Base-by-base conservation (phyloP, 192 early-diverging fungal genomes). In the Mortierella hygrophila region DNA sequence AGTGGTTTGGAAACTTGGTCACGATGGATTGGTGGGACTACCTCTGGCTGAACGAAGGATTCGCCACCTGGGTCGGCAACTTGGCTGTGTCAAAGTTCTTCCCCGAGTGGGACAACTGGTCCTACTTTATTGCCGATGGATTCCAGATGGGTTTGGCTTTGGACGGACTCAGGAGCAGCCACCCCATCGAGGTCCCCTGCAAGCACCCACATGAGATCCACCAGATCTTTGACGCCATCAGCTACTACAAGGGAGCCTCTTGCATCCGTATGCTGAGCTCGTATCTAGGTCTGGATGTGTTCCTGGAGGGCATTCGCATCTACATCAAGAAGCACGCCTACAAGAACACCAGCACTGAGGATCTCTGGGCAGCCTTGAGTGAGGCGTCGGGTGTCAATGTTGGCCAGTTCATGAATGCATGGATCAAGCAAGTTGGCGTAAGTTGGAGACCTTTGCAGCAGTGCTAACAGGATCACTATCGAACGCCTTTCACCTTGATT, bases 11-110 rank as follows among this genome's bases (percentile, higher is more conserved):
- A 52, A 99, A 99, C 90, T 89, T 99, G 72, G 97, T 98, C 16
- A 98, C 97, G 9, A 97, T 97, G 95, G 94, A 96, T 82, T 98
- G 97, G 98, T 99, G 98, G 98, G 94, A 92, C 78, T 92, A 94
- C 82, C 89, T 98, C 65, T 99, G 98, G 98, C 91, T 99, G 81
- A 99, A 99, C 87, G 98, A 99, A 90, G 97, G 97, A 42, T 99
- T 99, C 89, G 98, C 98, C 41, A 98, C 98, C 9, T 99, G 97
- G 93, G 97, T 97, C 32, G 97, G 97, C 40, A 95, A 93, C 85
- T 83, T 98, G 72, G 97, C 97, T 32, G 94, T 95, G 18, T 96
- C 96, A 88, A 88, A 97, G 74, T 88, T 97, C 73, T 98, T 96
- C 92, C 98, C 98, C 37, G 97, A 97, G 63, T 98, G 97, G 96